These are phyloP conservation scores for Sutorius australiensis DNA, from an alignment of 768 basidiomycete genomes.

Conservation along the genomic window DNA sequence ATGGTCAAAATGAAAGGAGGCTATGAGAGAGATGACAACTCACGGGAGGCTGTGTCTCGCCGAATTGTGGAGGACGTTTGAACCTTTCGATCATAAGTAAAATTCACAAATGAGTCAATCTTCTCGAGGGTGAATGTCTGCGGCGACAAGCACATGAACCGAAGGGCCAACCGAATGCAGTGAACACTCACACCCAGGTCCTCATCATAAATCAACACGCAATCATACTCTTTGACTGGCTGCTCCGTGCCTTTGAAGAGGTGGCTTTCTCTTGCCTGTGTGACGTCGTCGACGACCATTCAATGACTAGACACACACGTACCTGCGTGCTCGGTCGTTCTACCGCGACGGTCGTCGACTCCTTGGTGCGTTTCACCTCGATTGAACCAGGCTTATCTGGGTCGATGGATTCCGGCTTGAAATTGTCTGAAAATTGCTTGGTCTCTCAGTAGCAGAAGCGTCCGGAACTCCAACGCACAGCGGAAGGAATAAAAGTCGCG, in stretches of 20 bases:
- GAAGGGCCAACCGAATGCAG: not conserved
- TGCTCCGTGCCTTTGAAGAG: slow-evolving; percentile 56
- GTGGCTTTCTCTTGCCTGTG: slow-evolving; percentile 50
- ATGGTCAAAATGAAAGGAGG: slow-evolving; percentile 1
- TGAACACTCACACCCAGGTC: slow-evolving; percentile 57
- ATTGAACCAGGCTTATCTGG: slow-evolving; percentile 60
- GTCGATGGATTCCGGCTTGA: slow-evolving; percentile 72
- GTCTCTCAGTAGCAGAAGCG: not conserved
- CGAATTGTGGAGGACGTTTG: slow-evolving; percentile 21
- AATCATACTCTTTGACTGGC: slow-evolving; percentile 65
- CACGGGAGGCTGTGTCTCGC: slow-evolving; percentile 21
- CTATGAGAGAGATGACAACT: slow-evolving; percentile 1
- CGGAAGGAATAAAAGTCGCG: slow-evolving; percentile 75
- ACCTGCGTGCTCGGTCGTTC: slow-evolving; percentile 70
- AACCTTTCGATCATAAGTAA: slow-evolving; percentile 50
- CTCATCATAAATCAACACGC: slow-evolving; percentile 78
- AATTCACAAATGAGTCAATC: slow-evolving; percentile 59
- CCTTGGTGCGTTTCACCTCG: slow-evolving; percentile 53
- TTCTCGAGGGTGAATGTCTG: slow-evolving; percentile 75
- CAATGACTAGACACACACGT: not conserved
- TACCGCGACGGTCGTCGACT: slow-evolving; percentile 50
- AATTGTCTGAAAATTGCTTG: slow-evolving; percentile 53
- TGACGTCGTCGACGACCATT: not conserved
- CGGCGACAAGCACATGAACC: slow-evolving; percentile 9
- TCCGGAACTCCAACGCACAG: slow-evolving; percentile 45